Base-by-base conservation (phyloP, 768 basidiomycete genomes). In the Russula earlei region DNA sequence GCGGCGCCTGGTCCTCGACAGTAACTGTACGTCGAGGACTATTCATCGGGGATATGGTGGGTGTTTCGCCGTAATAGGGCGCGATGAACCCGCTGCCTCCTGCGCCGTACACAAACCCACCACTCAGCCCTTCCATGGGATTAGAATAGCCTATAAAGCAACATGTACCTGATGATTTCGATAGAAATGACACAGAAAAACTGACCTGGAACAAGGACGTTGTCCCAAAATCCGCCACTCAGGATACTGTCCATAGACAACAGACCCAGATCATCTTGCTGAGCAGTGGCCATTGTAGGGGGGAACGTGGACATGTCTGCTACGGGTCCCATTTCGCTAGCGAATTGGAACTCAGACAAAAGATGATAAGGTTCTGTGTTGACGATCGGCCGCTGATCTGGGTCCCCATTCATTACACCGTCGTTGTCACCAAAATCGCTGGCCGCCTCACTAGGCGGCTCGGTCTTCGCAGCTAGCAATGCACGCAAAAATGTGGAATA, bases 21-120 rank as follows among this genome's bases (percentile, higher is more conserved):
- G 60, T 54, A 44, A 64, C 60, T 17, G 51, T 22, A 47, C 68
- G 64, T 48, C 62, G 50, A 41, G 75, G 76, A 33, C 73, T 77
- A 54, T 71, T 75, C 48, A 73, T 67, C 3, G 83, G 84, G 17
- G 84, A 85, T 34, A 78, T 77, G 37, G 74, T 62, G 0, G 85
- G 83, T 10, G 84, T 81, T 40, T 74, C 67, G 29, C 82, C 77
- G 66, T 82, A 73, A 20, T 80, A 75, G 0, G 88, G 87, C 9
- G 90, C 90, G 63, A 91, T 91, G 52, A 90, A 71, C 29, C 87
- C 89, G 63, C 85, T 89, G 19, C 88, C 90, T 27, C 87, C 86
- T 6, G 84, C 79, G 10, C 90, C 90, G 62, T 84, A 92, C 20
- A 91, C 83, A 67, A 92, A 91, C 6, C 90, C 90, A 22, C 88